phyloP scores from a whole-genome alignment of 192 early-diverging fungal genomes.

The Backusella morwellensis region DNA sequence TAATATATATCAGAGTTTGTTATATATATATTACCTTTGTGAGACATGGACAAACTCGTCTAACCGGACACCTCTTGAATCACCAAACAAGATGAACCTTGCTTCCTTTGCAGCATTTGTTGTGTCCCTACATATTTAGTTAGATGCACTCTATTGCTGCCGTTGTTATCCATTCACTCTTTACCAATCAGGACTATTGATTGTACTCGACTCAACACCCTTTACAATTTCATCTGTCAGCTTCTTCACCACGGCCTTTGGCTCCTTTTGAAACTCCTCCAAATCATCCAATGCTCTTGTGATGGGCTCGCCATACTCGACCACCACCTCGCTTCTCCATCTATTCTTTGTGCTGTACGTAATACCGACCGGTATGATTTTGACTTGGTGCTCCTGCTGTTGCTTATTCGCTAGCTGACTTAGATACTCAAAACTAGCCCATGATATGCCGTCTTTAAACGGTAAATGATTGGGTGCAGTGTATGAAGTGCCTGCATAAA shows the following conservation, averaged over 20 bases:
- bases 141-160: not conserved
- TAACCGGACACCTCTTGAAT: constrained; percentile 29
- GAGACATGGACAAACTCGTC: constrained; percentile 42
- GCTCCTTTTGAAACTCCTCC: constrained; percentile 36
- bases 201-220: constrained; percentile 39
- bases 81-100: constrained; percentile 39
- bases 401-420: constrained; percentile 9
- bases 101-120: constrained; percentile 37
- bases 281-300: constrained; percentile 25
- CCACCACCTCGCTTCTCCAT: constrained; percentile 38
- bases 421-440: constrained; percentile 42
- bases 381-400: not conserved
- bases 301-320: constrained; percentile 42
- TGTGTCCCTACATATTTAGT: constrained; percentile 32
- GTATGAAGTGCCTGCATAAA: constrained; percentile 41
- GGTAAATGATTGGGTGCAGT: constrained; percentile 40
- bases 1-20: not conserved
- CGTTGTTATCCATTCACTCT: too few species aligned
- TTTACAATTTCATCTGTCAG: constrained; percentile 38
- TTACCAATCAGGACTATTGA: constrained; percentile 52
- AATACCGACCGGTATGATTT: constrained; percentile 37
- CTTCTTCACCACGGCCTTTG: constrained; percentile 36
- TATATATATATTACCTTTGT: constrained; percentile 44
- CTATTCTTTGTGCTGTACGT: constrained; percentile 37
- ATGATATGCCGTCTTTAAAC: constrained; percentile 51